A percentile compares a stretch with the other conserved stretches of the same genome.
Conservation (phyloP, 164 flowering plant genomes). For the Stephania cephalantha region DNA sequence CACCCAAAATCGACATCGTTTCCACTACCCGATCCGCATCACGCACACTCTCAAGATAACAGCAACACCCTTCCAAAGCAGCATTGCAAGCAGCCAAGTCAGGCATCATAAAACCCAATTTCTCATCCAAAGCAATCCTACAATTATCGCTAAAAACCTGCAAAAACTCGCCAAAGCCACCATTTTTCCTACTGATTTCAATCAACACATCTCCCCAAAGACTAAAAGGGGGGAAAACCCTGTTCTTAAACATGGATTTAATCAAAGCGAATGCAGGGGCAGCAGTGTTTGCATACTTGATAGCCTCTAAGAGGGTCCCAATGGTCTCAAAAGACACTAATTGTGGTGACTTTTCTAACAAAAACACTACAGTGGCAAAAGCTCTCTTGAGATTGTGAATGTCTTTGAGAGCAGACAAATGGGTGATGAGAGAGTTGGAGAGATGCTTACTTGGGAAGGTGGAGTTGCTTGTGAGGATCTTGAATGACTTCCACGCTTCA, state of each 20-base stretch:
- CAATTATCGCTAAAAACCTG: conserved; percentile 65
- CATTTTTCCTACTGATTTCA: conserved; percentile 62
- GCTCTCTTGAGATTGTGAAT: conserved; percentile 77
- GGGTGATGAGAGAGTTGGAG: conserved; percentile 59
- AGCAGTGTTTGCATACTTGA: conserved; percentile 43
- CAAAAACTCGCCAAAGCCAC: conserved; percentile 48
- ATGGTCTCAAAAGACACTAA: conserved; percentile 44
- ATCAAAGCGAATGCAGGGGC: conserved; percentile 80
- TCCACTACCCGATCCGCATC: conserved; percentile 84
- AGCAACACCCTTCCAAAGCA: conserved; percentile 79
- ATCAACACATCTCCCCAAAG: conserved; percentile 63
- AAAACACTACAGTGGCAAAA: conserved; percentile 59
- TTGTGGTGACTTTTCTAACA: conserved; percentile 61
- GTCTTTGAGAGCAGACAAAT: conserved; percentile 53
- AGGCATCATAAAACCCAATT: conserved; percentile 67
- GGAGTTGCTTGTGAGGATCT: conserved; percentile 47
- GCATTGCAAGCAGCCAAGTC: conserved; percentile 74
- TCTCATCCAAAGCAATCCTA: conserved; percentile 70
- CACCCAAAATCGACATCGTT: conserved; percentile 64
- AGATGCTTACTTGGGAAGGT: conserved; percentile 53
- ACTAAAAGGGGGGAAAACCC: conserved; percentile 56
- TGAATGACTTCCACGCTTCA: conserved; percentile 93
- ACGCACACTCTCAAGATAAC: conserved; percentile 44
- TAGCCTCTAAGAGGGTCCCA: conserved; percentile 36
- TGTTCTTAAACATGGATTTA: conserved; percentile 71